Evolutionary conservation across 2,329 filamentous ascomycete genomes (phyloP).

Genomic region (Clonostachys chloroleuca): DNA sequence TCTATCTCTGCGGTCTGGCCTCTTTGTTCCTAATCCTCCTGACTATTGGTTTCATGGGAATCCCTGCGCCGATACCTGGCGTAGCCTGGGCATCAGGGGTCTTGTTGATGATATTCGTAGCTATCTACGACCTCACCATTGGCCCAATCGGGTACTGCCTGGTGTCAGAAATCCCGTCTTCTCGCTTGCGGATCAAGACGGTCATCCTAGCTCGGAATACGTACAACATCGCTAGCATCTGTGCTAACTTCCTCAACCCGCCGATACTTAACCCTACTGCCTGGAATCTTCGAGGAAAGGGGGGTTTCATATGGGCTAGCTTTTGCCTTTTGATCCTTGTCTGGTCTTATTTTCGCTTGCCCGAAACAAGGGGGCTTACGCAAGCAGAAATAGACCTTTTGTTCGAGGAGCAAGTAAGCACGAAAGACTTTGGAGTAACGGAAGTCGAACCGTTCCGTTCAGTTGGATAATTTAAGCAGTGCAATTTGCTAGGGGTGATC

Average conservation of each 20-base stretch:
- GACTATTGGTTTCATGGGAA: constrained; percentile 29
- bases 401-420: constrained; percentile 38
- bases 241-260: constrained; percentile 39
- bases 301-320: constrained; percentile 38
- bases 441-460: constrained; percentile 4
- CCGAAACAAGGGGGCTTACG: constrained; percentile 48
- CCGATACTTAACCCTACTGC: constrained; percentile 40
- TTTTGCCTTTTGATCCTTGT: constrained; percentile 36
- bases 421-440: constrained; percentile 29
- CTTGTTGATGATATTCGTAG: constrained; percentile 30
- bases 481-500: too few relatives aligned
- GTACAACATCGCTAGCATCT: constrained; percentile 44
- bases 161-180: constrained; percentile 26
- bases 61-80: constrained; percentile 24
- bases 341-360: constrained; percentile 49
- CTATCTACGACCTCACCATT: constrained; percentile 26
- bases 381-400: constrained; percentile 52
- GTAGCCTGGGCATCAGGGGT: constrained; percentile 16
- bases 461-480: not conserved
- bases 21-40: constrained; percentile 39
- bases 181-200: constrained; percentile 26
- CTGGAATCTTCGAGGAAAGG: constrained; percentile 42
- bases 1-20: constrained; percentile 31
- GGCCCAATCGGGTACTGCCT: constrained; percentile 30
- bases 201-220: constrained; percentile 35